A percentile compares a stretch with the other conserved stretches of the same genome.
Evolutionary conservation across 176 grass and related monocot species (phyloP).

Genomic region (Alopecurus myosuroides): DNA sequence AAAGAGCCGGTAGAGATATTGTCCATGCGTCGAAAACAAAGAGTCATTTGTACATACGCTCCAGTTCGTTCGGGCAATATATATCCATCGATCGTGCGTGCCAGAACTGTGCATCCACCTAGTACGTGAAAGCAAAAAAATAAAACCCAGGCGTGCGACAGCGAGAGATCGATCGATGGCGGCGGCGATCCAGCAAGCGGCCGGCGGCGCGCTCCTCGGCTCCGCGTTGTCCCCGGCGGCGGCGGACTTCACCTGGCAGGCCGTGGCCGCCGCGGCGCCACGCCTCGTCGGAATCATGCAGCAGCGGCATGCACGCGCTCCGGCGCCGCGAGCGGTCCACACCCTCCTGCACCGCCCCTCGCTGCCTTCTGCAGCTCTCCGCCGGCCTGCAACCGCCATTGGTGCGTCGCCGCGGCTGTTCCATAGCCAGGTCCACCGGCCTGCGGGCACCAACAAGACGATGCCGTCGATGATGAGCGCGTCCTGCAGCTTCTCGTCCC

Average conservation of each 20-base stretch:
- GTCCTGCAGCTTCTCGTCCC: neutral
- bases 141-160: too few relatives aligned
- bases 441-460: neutral
- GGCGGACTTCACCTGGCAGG: neutral
- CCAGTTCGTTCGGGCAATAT: too few relatives aligned
- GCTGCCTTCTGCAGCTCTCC: neutral
- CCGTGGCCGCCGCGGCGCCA: neutral
- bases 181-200: neutral
- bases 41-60: too few relatives aligned
- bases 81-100: too few relatives aligned
- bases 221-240: neutral
- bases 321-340: neutral
- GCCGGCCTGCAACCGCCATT: neutral
- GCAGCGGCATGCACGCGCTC: neutral
- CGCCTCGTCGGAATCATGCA: neutral
- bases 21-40: too few relatives aligned
- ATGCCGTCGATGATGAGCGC: neutral
- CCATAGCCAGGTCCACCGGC: neutral
- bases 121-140: too few relatives aligned
- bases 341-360: neutral
- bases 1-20: too few relatives aligned
- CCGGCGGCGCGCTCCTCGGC: neutral
- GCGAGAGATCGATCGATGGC: conserved; percentile 17
- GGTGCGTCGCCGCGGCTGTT: neutral
- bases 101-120: too few relatives aligned